Percentiles rank a stretch among this genome's conserved stretches.
Evolutionary conservation across 2,329 filamentous ascomycete genomes (phyloP).

Genomic region (Plenodomus biglobosus): DNA sequence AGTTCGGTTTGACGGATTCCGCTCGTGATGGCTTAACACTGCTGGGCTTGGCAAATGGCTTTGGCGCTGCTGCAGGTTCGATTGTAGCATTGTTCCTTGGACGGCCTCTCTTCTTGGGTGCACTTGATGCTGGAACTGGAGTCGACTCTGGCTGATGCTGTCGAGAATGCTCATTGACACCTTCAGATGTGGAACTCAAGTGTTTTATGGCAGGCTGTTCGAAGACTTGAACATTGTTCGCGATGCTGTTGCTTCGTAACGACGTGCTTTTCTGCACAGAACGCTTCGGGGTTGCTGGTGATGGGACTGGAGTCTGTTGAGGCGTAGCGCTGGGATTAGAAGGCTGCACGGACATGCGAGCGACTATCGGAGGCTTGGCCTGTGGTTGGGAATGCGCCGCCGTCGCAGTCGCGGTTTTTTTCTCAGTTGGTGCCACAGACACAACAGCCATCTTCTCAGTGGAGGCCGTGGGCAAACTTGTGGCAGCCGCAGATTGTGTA

Average conservation of each 20-base stretch:
- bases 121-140: background rate
- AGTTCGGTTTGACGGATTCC: background rate
- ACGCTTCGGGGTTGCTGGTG: slow-evolving; percentile 5
- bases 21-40: background rate
- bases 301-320: slow-evolving; percentile 8
- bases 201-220: slow-evolving; percentile 7
- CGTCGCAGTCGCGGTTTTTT: background rate
- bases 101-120: background rate
- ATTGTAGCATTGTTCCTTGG: background rate
- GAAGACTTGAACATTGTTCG: background rate
- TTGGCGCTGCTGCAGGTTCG: background rate
- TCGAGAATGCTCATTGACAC: background rate
- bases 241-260: background rate
- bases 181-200: background rate
- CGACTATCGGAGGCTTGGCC: background rate
- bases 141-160: background rate
- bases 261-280: background rate
- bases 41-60: background rate
- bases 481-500: too few relatives aligned
- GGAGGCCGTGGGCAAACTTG: too few relatives aligned
- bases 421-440: too few relatives aligned
- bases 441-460: too few relatives aligned
- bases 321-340: background rate
- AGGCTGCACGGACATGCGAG: background rate
- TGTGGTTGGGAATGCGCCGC: background rate